Evolutionary conservation across 805 yeast species (phyloP), one percentile per base, ranked within the genome.

Genomic region (Torulaspora quercuum): DNA sequence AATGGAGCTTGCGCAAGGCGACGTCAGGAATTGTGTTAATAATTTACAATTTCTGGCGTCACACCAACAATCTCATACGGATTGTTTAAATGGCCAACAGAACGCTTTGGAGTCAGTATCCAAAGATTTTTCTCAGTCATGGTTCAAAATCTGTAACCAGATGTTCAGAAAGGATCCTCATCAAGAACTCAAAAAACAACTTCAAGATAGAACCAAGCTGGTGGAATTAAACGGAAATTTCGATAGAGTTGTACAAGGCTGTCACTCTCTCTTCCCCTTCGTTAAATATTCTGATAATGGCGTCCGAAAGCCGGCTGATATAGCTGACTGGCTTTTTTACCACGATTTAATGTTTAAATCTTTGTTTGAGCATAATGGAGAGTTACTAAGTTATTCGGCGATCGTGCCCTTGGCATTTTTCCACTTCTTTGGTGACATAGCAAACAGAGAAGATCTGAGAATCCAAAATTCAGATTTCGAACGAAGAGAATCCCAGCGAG

Each of bases 1-100:
- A 7, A 79, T 85, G 5, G 80, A 75, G 32, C 57, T 78, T 1
- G 75, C 88, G 23, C 87, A 84, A 45, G 85, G 85, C 25, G 98
- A 90, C 62, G 69, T 92, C 12, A 67, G 98, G 48, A 84, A 87
- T 17, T 82, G 95, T 59, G 68, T 90, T 25, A 90, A 90, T 53
- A 75, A 80, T 49, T 57, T 90, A 24, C 97, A 90, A 49, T 89
- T 90, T 53, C 38, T 57, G 39, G 45, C 61, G 3, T 32, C 43
- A 6, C 35, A 38, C 11, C 22, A 24, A 7, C 52, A 53, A 11
- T 50, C 51, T 7, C 46, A 43, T 3, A 27, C 44, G 8, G 44
- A 44, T 17, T 26, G 44, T 10, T 29, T 51, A 1, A 13, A 17
- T n/a, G 32, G 22, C 11, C 42, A 30, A 5, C 31, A 42, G 41